Conservation (phyloP, 208 protist genomes). For the Tritrichomonas foetus region DNA sequence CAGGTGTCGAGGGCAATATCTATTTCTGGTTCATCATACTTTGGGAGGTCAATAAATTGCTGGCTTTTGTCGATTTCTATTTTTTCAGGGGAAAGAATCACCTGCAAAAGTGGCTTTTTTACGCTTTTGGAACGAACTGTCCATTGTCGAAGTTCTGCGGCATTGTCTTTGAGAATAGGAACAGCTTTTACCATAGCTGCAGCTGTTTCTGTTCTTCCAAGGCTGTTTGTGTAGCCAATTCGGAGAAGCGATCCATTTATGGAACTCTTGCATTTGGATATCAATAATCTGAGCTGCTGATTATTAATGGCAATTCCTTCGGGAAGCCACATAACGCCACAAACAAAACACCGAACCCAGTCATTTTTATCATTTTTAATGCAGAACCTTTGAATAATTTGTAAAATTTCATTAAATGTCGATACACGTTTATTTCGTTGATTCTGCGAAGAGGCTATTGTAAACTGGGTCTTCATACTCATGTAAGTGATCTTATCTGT, state of each 20-base stretch:
- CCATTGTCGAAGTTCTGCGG: not conserved
- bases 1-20: too few relatives aligned
- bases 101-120: too few relatives aligned
- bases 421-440: not conserved
- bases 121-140: not conserved
- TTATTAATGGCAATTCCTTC: slow-evolving; percentile 11
- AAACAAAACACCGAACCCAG: not conserved
- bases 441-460: not conserved
- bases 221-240: not conserved
- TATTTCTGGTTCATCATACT: too few relatives aligned
- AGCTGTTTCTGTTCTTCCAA: not conserved
- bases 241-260: not conserved
- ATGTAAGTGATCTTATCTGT: not conserved
- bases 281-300: not conserved
- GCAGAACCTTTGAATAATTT: not conserved
- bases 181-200: not conserved
- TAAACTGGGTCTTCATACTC: not conserved
- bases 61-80: too few relatives aligned
- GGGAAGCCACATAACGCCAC: slow-evolving; percentile 6
- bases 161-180: not conserved
- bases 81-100: too few relatives aligned
- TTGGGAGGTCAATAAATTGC: too few relatives aligned
- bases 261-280: slow-evolving; percentile 5
- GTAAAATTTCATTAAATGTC: not conserved
- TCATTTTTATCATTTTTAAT: not conserved